Conservation (phyloP, 2,329 filamentous ascomycete species). For the Phaeosphaeria sp. region DNA sequence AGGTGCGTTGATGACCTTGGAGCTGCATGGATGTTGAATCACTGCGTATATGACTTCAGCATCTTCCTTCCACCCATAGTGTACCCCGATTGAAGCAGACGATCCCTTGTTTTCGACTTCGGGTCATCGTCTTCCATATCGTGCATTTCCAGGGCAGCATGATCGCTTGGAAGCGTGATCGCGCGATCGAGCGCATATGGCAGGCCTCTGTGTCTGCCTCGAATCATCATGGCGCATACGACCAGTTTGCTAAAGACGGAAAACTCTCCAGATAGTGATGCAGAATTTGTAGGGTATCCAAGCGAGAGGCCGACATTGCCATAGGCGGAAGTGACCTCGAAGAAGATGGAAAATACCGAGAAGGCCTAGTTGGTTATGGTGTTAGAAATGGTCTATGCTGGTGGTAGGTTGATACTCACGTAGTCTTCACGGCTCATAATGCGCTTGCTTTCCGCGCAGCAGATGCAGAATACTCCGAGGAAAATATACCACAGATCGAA, state of each 20-base stretch:
- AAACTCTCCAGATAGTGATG: not conserved
- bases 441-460: not conserved
- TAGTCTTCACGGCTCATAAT: constrained; percentile 1
- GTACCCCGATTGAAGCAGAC: not conserved
- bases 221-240: constrained; percentile 1
- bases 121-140: not conserved
- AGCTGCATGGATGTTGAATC: not conserved
- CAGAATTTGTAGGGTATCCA: not conserved
- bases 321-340: not conserved
- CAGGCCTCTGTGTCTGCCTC: not conserved
- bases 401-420: not conserved
- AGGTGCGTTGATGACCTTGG: too few relatives aligned
- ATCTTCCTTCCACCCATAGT: not conserved
- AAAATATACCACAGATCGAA: constrained; percentile 2
- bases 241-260: not conserved
- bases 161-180: not conserved
- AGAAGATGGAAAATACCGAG: not conserved
- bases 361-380: not conserved
- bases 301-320: not conserved
- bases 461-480: not conserved
- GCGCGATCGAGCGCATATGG: not conserved
- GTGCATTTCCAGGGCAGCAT: not conserved
- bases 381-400: not conserved
- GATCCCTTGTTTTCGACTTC: not conserved
- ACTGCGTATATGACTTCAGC: not conserved